A percentile compares a stretch with the other conserved stretches of the same genome.
These are phyloP conservation scores for Ascochyta rabiei DNA, from an alignment of 2,329 filamentous ascomycete species.

Conservation along the genomic window DNA sequence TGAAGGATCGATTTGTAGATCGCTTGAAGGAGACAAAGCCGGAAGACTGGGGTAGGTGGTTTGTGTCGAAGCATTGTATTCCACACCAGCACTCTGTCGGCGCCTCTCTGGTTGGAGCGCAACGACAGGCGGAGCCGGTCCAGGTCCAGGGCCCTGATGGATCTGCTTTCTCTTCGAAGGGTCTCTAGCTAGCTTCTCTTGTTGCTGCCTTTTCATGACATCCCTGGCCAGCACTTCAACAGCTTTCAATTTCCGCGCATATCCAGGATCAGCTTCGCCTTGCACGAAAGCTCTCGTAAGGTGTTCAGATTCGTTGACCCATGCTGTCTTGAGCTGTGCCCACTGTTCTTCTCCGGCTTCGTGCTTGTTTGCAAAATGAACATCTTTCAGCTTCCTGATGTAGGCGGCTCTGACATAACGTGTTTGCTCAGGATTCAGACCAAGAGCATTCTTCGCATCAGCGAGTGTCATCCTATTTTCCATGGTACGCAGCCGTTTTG, in stretches of 20 bases:
- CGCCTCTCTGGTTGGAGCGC: constrained; percentile 35
- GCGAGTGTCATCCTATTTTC: constrained; percentile 72
- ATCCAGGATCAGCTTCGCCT: constrained; percentile 59
- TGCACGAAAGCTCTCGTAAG: constrained; percentile 62
- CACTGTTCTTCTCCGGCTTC: constrained; percentile 74
- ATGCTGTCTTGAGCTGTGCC: constrained; percentile 70
- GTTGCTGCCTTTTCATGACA: constrained; percentile 76
- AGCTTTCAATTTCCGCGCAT: constrained; percentile 65
- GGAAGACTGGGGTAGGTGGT: constrained; percentile 20
- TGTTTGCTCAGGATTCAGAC: constrained; percentile 70
- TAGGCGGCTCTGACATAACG: constrained; percentile 70
- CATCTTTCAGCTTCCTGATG: constrained; percentile 67
- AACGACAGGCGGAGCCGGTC: constrained; percentile 44
- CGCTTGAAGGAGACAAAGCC: constrained; percentile 48
- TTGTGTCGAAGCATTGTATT: constrained; percentile 5
- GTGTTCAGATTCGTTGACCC: constrained; percentile 65
- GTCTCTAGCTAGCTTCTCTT: constrained; percentile 66
- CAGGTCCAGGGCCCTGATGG: constrained; percentile 51
- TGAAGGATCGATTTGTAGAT: constrained; percentile 68
- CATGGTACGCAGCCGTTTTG: constrained; percentile 74
- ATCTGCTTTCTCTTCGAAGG: constrained; percentile 52
- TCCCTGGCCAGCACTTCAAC: constrained; percentile 75
- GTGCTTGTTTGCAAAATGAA: constrained; percentile 74
- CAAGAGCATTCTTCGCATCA: constrained; percentile 74
- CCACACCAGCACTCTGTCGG: constrained; percentile 21